Base-by-base conservation (phyloP, 2,329 filamentous ascomycete species). In the Chrysoporthe puriensis region DNA sequence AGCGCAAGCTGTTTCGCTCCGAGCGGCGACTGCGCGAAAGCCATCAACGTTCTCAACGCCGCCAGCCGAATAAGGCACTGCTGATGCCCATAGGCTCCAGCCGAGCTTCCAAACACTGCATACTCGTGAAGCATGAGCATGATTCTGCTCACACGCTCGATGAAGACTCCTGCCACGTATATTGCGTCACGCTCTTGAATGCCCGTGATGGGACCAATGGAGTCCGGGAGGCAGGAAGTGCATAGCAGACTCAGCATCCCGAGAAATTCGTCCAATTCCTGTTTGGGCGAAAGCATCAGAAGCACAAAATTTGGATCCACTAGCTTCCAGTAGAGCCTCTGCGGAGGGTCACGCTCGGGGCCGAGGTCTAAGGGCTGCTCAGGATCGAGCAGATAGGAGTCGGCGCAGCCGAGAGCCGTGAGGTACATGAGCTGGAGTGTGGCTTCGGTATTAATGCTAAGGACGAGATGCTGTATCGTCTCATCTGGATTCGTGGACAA, bases 361-460 rank as follows among this genome's bases (percentile, higher is more conserved):
- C 66, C 32, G 69, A 70, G 40, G 64, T 63, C 57, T 68, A 13
- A 71, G 64, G 54, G 69, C 18, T 69, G 50, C 18, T 62, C 62
- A 5, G 68, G 68, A 40, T 69, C 52, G 1, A 69, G 62, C 11
- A 69, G 62, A 42, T 69, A 68, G 11, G 68, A 69, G 44, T 69
- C 68, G 67, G 43, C 70, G 71, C 90, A 91, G 43, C 85, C 88
- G 9, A 88, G 81, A 4, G 90, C 88, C 5, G 88, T 80, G 0
- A 87, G 80, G 64, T 91, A 84, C n/a, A 95, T 80, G 1, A 94
- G 79, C 1, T 85, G 84, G n/a, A 94, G 79, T 59, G 90, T 88
- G 60, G 85, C 83, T 9, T 84, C 81, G 1, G 89, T 87, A 69
- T 92, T 83, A 54, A 94, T 87, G 52, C 90, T 79, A 16, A 81